Percentiles rank a stretch among this genome's conserved stretches.
These are phyloP conservation scores for Boletus sp. DNA, from an alignment of 768 basidiomycete species.

Conservation along the genomic window DNA sequence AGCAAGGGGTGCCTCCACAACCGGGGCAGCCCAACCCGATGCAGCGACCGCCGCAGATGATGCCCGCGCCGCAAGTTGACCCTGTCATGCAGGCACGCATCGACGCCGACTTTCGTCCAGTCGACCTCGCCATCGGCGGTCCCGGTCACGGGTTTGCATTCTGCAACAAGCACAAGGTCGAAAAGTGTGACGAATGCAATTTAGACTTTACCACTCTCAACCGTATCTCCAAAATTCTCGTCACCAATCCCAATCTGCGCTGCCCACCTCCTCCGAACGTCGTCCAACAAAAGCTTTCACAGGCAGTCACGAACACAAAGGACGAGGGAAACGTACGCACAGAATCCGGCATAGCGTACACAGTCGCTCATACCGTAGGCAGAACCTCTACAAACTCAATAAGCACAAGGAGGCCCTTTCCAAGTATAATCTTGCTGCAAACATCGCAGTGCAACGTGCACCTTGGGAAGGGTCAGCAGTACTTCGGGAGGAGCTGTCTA, in stretches of 20 bases:
- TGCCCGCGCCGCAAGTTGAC: conserved; percentile 52
- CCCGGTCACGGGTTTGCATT: conserved; percentile 53
- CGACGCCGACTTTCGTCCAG: conserved; percentile 64
- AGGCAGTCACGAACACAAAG: conserved; percentile 73
- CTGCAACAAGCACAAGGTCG: conserved; percentile 64
- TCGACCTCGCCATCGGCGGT: conserved; percentile 51
- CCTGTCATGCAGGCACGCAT: conserved; percentile 73
- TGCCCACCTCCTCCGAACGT: conserved; percentile 81
- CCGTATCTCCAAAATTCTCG: conserved; percentile 67
- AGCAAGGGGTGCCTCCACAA: conserved; percentile 34
- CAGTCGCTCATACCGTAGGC: conserved; percentile 12
- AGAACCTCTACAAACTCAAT: conserved; percentile 79
- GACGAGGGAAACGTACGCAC: conserved; percentile 90
- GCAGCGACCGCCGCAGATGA: conserved; percentile 41
- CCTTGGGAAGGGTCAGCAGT: conserved; percentile 85
- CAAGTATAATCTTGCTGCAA: conserved; percentile 75
- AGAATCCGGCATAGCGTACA: conserved; percentile 1
- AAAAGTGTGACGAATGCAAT: conserved; percentile 71
- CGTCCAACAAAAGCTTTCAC: conserved; percentile 69
- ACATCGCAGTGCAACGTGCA: conserved; percentile 74
- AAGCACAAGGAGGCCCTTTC: conserved; percentile 68
- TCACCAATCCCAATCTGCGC: conserved; percentile 62
- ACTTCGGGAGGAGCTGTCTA: conserved; percentile 87
- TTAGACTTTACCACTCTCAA: conserved; percentile 76
- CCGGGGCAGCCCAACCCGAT: conserved; percentile 34